phyloP scores from a whole-genome alignment of 1,284 basidiomycete genomes.

The Rhodotorula sp. region DNA sequence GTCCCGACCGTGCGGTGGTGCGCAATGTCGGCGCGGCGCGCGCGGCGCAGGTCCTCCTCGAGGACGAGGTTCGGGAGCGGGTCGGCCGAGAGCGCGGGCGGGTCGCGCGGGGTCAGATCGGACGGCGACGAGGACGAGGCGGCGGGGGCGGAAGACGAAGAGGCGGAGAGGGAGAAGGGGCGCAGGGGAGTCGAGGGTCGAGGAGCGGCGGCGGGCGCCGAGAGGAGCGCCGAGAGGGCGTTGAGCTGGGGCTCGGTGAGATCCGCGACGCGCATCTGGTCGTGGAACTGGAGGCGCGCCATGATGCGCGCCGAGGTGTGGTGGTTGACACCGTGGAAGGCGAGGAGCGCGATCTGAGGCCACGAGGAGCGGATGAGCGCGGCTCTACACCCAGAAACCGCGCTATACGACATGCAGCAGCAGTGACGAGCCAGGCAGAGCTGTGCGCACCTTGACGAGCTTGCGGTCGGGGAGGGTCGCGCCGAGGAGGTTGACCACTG shows the following conservation, averaged over 20 bases:
- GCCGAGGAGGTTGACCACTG: conserved; percentile 64
- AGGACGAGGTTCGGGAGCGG: conserved; percentile 71
- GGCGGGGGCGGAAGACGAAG: conserved; percentile 23
- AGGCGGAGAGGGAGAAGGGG: conserved; percentile 27
- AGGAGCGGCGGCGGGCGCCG: conserved; percentile 71
- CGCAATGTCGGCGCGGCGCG: conserved; percentile 80
- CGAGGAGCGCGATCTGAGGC: conserved; percentile 73
- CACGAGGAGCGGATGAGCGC: neutral
- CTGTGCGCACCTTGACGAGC: conserved; percentile 62
- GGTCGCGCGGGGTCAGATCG: conserved; percentile 32
- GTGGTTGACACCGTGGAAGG: conserved; percentile 79
- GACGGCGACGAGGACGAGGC: conserved; percentile 14
- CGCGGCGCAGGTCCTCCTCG: conserved; percentile 75
- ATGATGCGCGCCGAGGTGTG: conserved; percentile 74
- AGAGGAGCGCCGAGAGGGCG: conserved; percentile 80
- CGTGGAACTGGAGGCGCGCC: conserved; percentile 81
- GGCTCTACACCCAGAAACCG: too few relatives aligned
- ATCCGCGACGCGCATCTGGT: conserved; percentile 69
- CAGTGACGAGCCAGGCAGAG: too few relatives aligned
- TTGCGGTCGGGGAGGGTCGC: conserved; percentile 69
- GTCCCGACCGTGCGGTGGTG: conserved; percentile 87
- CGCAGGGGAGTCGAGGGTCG: conserved; percentile 60
- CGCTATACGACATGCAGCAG: too few relatives aligned
- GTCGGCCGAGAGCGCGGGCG: conserved; percentile 52
- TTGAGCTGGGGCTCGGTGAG: conserved; percentile 79